Base-by-base conservation (phyloP, 2,329 filamentous ascomycete species). In the Bipolaris bicolor region DNA sequence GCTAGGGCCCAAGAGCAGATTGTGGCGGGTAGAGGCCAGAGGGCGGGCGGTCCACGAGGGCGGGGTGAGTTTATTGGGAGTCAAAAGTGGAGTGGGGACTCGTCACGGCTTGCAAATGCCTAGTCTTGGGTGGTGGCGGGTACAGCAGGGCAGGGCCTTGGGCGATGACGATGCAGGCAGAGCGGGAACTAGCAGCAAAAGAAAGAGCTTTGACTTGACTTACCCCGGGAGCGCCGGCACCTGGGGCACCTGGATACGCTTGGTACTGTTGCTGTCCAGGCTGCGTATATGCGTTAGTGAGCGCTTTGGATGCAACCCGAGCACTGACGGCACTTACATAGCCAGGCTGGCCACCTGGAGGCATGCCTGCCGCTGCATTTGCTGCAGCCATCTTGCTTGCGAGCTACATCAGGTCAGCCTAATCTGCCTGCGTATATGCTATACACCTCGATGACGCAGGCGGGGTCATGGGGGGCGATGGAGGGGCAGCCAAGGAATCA, bases 181-280 rank as follows among this genome's bases (percentile, higher is more conserved):
- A 70, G 66, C 66, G 62, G 69, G 54, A 59, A 58, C 60, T 56
- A 37, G 47, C 64, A 62, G 53, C 64, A 62, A 52, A 61, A 64
- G 40, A 41, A 67, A 59, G 61, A 60, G 60, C 63, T 64, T 68
- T 51, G 49, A 63, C 74, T 68, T 51, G 49, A 63, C 74, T 76
- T 75, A 75, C 75, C 46, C 46, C 70, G 67, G 67, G 67, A 67
- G 70, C 67, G 60, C 69, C 67, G 67, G 74, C 72, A 66, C 79
- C 80, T 29, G 26, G 80, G 70, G 82, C 85, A 61, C 80, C 80
- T 66, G 79, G 80, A 71, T 83, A 86, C 63, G 84, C 80, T 77
- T 86, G 83, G 75, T 86, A 86, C 68, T 80, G 78, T 59, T 74
- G 76, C 65, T 83, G 80, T 49, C 78, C 76, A 63, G 78, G 78